Base-by-base conservation (phyloP, 805 yeast species). In the Tetrapisispora taiwanensis region DNA sequence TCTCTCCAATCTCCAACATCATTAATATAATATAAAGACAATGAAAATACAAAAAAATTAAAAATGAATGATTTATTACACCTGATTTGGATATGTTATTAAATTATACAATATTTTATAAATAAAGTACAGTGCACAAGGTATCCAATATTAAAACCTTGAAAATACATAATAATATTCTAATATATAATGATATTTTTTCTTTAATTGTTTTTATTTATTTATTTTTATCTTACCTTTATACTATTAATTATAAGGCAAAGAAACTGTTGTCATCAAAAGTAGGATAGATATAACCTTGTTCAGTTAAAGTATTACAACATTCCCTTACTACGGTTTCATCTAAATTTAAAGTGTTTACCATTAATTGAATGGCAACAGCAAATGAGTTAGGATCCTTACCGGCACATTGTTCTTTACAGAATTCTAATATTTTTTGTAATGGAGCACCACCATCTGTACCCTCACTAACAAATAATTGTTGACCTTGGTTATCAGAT, bases 261-360 rank as follows among this genome's bases (percentile, higher is more conserved):
- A 80, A 68, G 55, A 62, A 81, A 24, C 76, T 70, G 44, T 72
- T 71, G 47, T 83, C 90, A 54, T 82, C 87, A 48, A 75, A 74
- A 13, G 88, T 86, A 39, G 75, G 72, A 58, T 81, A 84, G 39
- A 82, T 70, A 52, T 71, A 78, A 31, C 89, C 94, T 46, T 73
- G 79, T 36, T 82, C 88, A 12, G 76, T 72, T 52, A 84, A 68
- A 19, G 69, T 68, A 30, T 68, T 69, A 54, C 85, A 76, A 49
- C 69, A 69, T 24, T 66, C 62, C 48, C 67, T 65, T 18, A 75
- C 81, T 27, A 70, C 73, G 20, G 71, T 75, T 43, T 68, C 72
- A 31, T 73, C 54, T 8, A 81, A 46, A 41, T 68, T 70, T 55
- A 83, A 66, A 28, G 71, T 68, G 54, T 79, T 84, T 13, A 79